Evolutionary conservation across 768 basidiomycete genomes (phyloP).

Genomic region (Termitomyces sp.): DNA sequence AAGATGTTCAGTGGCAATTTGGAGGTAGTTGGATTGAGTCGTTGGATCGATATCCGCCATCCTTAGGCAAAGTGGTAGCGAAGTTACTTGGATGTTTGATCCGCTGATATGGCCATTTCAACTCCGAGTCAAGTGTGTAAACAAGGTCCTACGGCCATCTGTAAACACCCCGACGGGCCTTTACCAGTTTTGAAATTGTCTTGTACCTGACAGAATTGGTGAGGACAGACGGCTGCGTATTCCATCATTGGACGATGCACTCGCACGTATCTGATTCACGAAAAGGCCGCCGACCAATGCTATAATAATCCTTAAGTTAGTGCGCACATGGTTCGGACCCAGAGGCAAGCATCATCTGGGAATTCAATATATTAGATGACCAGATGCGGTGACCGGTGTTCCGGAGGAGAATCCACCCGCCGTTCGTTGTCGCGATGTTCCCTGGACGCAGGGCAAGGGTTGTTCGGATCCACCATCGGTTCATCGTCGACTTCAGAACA

Average conservation of each 20-base stretch:
- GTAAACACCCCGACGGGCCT: no score
- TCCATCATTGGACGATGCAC: conserved; percentile 18
- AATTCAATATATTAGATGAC: not conserved
- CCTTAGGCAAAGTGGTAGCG: not conserved
- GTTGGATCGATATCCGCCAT: conserved; percentile 43
- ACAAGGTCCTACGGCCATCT: no score
- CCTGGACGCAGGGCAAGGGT: no score
- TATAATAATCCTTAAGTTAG: conserved; percentile 26
- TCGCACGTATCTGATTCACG: conserved; percentile 16
- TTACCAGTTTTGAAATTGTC: no score
- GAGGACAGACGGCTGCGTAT: not conserved
- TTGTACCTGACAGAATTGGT: no score
- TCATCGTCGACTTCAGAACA: no score
- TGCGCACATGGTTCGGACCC: conserved; percentile 3
- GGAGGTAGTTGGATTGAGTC: conserved; percentile 76
- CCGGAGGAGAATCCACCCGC: no score
- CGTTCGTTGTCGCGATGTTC: no score
- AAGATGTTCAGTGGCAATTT: conserved; percentile 65
- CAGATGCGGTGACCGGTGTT: no score
- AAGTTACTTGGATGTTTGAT: not conserved
- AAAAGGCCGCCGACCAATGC: conserved; percentile 1
- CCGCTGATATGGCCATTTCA: not conserved
- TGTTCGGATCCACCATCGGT: no score
- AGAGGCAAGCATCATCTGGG: conserved; percentile 18
- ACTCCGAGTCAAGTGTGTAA: no score